Evolutionary conservation across 2,329 filamentous ascomycete genomes (phyloP).

Genomic region (Penicillium sp.): DNA sequence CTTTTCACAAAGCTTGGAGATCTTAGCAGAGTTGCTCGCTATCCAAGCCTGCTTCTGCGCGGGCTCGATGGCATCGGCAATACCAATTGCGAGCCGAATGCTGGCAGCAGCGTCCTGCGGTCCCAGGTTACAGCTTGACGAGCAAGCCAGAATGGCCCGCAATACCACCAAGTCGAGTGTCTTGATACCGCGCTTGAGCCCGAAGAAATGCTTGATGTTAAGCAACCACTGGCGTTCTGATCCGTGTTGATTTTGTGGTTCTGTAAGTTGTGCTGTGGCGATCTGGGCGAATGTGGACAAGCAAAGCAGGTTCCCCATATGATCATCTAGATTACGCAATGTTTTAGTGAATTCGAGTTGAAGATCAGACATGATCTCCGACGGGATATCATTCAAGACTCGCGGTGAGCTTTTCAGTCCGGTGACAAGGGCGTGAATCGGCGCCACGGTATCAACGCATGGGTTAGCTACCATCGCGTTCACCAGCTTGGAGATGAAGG

Average conservation of each 20-base stretch:
- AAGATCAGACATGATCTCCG: slow-evolving; percentile 37
- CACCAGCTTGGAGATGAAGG: slow-evolving; percentile 37
- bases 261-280: slow-evolving; percentile 19
- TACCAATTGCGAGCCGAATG: slow-evolving; percentile 38
- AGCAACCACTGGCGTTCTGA: slow-evolving; percentile 34
- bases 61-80: slow-evolving; percentile 36
- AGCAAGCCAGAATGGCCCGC: slow-evolving; percentile 43
- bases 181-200: slow-evolving; percentile 40
- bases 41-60: slow-evolving; percentile 39
- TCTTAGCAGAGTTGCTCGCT: slow-evolving; percentile 32
- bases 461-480: slow-evolving; percentile 31
- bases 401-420: slow-evolving; percentile 30
- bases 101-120: slow-evolving; percentile 34
- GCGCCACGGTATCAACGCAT: slow-evolving; percentile 34
- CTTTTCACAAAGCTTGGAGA: slow-evolving; percentile 43
- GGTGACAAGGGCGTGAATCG: slow-evolving; percentile 37
- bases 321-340: slow-evolving; percentile 42
- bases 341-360: slow-evolving; percentile 41
- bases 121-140: slow-evolving; percentile 35
- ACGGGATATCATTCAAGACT: slow-evolving; percentile 33
- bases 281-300: slow-evolving; percentile 44
- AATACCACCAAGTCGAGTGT: slow-evolving; percentile 46
- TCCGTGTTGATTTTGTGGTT: slow-evolving; percentile 14
- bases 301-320: slow-evolving; percentile 44
- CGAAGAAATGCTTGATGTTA: slow-evolving; percentile 43